These are phyloP conservation scores for Talaromyces verruculosus DNA, from an alignment of 2,329 filamentous ascomycete species.

Conservation along the genomic window DNA sequence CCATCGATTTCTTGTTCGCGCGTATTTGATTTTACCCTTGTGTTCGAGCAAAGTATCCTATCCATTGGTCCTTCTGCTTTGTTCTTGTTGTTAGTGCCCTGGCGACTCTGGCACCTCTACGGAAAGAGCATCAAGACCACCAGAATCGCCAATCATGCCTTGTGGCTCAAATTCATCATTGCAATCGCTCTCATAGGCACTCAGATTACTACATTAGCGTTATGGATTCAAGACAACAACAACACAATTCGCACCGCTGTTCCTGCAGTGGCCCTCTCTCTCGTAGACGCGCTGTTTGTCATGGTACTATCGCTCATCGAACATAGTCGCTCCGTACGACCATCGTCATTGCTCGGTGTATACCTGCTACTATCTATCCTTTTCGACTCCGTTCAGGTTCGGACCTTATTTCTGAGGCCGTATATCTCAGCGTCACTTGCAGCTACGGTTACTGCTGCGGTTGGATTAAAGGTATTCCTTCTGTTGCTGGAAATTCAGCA, in stretches of 20 bases:
- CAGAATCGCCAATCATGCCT: background rate
- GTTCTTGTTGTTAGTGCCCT: slow-evolving; percentile 29
- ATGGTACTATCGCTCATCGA: slow-evolving; percentile 31
- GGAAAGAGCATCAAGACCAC: slow-evolving; percentile 2
- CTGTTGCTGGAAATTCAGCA: slow-evolving; percentile 26
- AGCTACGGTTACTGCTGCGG: slow-evolving; percentile 32
- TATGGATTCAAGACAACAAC: slow-evolving; percentile 8
- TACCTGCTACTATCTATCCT: slow-evolving; percentile 45
- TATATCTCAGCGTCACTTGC: slow-evolving; percentile 40
- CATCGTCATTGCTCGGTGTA: slow-evolving; percentile 33
- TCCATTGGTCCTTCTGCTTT: slow-evolving; percentile 40
- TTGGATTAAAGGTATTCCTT: slow-evolving; percentile 6
- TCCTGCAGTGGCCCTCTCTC: background rate
- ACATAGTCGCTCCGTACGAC: slow-evolving; percentile 29
- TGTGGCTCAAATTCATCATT: background rate
- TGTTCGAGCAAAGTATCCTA: slow-evolving; percentile 47
- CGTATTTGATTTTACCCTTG: slow-evolving; percentile 47
- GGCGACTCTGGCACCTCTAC: background rate
- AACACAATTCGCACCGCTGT: slow-evolving; percentile 25
- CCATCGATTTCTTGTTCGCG: slow-evolving; percentile 35
- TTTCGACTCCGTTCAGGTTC: slow-evolving; percentile 42
- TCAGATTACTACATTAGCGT: background rate
- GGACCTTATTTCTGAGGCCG: slow-evolving; percentile 39
- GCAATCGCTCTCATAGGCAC: background rate
- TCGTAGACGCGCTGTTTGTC: background rate